Evolutionary conservation across 768 basidiomycete genomes (phyloP).

Genomic region (Lepiota subincarnata): DNA sequence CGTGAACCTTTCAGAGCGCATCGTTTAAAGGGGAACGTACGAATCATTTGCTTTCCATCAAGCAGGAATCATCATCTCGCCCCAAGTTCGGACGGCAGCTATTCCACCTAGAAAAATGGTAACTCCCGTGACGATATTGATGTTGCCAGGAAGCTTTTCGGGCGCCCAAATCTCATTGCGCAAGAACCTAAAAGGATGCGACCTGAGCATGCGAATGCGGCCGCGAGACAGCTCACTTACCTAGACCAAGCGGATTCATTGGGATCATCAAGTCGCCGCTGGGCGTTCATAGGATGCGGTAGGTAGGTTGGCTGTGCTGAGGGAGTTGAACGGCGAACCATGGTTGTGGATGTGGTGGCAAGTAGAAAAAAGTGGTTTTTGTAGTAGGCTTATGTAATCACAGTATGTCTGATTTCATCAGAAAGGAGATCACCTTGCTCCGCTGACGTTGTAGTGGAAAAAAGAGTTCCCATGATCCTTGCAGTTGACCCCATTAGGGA

Average conservation of each 20-base stretch:
- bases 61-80: slow-evolving; percentile 70
- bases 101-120: slow-evolving; percentile 70
- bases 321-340: slow-evolving; percentile 67
- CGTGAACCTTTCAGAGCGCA: not conserved
- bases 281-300: slow-evolving; percentile 38
- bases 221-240: slow-evolving; percentile 25
- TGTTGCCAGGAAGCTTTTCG: slow-evolving; percentile 71
- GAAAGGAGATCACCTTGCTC: not conserved
- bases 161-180: slow-evolving; percentile 67
- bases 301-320: slow-evolving; percentile 54
- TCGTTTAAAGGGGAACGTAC: not conserved
- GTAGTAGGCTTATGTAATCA: not conserved
- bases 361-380: slow-evolving; percentile 11
- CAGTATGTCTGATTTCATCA: no score
- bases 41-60: slow-evolving; percentile 22
- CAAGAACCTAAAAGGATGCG: slow-evolving; percentile 31
- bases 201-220: not conserved
- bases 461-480: not conserved
- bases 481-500: not conserved
- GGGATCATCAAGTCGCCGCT: slow-evolving; percentile 44
- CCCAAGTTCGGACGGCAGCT: slow-evolving; percentile 69
- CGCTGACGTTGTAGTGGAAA: not conserved
- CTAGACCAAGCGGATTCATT: slow-evolving; percentile 60
- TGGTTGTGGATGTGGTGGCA: slow-evolving; percentile 24
- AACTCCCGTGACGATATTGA: slow-evolving; percentile 63